A percentile compares a stretch with the other conserved stretches of the same genome.
These are phyloP conservation scores for Casuarina glauca DNA, from an alignment of 306 rosid genomes.

Conservation along the genomic window DNA sequence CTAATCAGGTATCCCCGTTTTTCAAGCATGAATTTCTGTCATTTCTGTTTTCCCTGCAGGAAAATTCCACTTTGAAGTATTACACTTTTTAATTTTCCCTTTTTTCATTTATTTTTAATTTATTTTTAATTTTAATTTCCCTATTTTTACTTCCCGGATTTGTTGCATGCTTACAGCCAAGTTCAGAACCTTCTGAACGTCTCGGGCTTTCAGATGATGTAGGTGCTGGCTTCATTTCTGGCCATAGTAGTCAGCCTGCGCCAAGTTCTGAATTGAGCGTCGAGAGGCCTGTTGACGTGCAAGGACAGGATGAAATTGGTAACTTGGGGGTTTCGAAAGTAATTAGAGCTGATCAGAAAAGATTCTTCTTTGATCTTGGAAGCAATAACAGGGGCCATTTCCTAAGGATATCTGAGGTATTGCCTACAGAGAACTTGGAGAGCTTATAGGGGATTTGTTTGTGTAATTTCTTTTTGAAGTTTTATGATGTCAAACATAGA, in stretches of 20 bases:
- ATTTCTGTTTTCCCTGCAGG: conserved; percentile 6
- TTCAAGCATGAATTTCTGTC: conserved; percentile 12
- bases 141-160: conserved; percentile 33
- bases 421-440: conserved; percentile 15
- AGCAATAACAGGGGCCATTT: conserved; percentile 98
- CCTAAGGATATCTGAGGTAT: conserved; percentile 96
- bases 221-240: conserved; percentile 98
- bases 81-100: background rate
- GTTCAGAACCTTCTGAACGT: conserved; percentile 83
- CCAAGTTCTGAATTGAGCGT: conserved; percentile 81
- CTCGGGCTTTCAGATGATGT: conserved; percentile 98
- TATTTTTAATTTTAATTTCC: no score
- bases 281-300: conserved; percentile 81
- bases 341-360: conserved; percentile 92
- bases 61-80: conserved; percentile 13
- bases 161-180: conserved; percentile 61
- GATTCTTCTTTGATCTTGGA: conserved; percentile 96
- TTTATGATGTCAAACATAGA: conserved; percentile 21
- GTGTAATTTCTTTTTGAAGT: conserved; percentile 10
- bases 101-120: background rate
- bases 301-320: conserved; percentile 83
- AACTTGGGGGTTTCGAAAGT: conserved; percentile 94
- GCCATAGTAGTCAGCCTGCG: conserved; percentile 82
- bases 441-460: conserved; percentile 21
- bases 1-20: conserved; percentile 77